Evolutionary conservation across 495 filamentous ascomycete species (phyloP), one percentile per base, ranked within the genome.

Genomic region (Penicillium turbatum): DNA sequence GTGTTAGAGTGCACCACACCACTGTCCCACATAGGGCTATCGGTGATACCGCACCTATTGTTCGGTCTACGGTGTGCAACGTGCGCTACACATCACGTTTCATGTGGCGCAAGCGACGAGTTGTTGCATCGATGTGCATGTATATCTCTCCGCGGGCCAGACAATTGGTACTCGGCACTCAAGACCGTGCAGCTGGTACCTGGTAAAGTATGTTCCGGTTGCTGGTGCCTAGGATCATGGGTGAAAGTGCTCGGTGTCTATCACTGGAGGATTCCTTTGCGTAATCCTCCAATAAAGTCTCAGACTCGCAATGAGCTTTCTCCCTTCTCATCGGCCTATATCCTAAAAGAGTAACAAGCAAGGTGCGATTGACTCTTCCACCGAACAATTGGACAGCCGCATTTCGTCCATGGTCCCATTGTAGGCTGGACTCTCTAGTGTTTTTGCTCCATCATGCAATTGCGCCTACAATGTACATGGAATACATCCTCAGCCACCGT

Each of bases 401-500:
- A 4, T 24, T 24, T 24, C 21, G 4, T 24, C 21, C 21, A 24
- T 24, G 21, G 21, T 24, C 21, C 21, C 21, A 24, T 24, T 4
- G 21, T 2, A 24, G 21, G 4, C 2, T 24, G 21, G 21, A 24
- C 21, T 24, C 21, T 24, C 21, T 2, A 48, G 48, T 0, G n/a
- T 44, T 8, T 31, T 13, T 27, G 27, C 49, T 54, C 55, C 51
- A 51, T 57, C 42, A n/a, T 21, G 31, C 36, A 15, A 37, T 42
- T 4, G 2, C 21, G 21, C 21, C 19, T 37, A 43, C 35, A 55
- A 51, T 47, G 50, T 32, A 46, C 47, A 51, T 32, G 27, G 15
- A 26, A 44, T 12, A 40, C 41, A 32, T n/a, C 55, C 26, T 54
- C 51, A 60, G 59, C 53, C 62, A 63, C 60, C 13, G 21, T 36